phyloP scores from a whole-genome alignment of 2,329 filamentous ascomycete species.

The Hymenoscyphus scutula region DNA sequence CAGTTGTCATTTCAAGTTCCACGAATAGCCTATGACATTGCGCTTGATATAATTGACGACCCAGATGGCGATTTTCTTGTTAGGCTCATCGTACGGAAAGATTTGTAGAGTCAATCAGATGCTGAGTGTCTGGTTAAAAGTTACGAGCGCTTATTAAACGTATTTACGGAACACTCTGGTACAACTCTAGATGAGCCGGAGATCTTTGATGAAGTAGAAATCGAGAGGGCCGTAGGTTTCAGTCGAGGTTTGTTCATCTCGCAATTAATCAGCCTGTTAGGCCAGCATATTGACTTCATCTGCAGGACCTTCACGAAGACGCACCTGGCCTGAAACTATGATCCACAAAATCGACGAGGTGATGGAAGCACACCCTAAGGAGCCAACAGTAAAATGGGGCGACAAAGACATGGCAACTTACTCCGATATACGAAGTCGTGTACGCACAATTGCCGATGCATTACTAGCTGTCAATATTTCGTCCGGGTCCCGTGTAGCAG shows the following conservation, averaged over 20 bases:
- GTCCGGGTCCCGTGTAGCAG: conserved; percentile 36
- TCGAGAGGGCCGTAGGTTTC: not conserved
- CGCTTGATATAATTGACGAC: conserved; percentile 9
- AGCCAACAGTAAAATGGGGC: not conserved
- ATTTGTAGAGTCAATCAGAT: conserved; percentile 3
- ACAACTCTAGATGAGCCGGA: not conserved
- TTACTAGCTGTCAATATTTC: conserved; percentile 26
- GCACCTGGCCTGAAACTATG: not conserved
- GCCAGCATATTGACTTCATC: not conserved
- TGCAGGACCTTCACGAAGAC: not conserved
- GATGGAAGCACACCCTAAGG: not conserved
- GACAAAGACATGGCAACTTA: conserved; percentile 35
- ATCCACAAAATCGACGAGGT: conserved; percentile 1
- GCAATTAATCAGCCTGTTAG: no score
- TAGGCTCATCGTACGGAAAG: not conserved
- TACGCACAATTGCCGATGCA: conserved; percentile 37
- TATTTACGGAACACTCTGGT: not conserved
- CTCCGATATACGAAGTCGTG: conserved; percentile 35
- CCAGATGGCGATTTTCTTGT: not conserved
- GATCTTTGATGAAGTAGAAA: not conserved
- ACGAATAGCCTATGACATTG: conserved; percentile 36
- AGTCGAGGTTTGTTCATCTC: not conserved
- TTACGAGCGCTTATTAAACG: not conserved
- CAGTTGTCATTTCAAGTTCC: conserved; percentile 44
- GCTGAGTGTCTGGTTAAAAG: not conserved